Evolutionary conservation across 257 asterid genomes (phyloP).

Genomic region (Gardenia jasminoides): DNA sequence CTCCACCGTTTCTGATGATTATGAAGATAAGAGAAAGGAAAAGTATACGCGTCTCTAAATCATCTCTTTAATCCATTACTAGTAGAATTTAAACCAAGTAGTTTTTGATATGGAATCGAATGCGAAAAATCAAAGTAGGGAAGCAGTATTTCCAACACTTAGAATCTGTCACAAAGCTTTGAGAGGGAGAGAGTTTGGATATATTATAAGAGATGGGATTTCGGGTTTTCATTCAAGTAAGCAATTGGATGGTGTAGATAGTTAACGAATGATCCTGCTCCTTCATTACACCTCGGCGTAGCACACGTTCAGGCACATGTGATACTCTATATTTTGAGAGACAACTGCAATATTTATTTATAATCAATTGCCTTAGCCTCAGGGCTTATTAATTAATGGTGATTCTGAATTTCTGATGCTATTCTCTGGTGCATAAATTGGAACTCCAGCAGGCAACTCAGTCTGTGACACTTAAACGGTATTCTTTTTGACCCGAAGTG

Average conservation of each 20-base stretch:
- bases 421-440: background rate
- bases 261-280: background rate
- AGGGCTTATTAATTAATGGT: background rate
- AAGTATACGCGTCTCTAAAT: background rate
- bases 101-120: background rate
- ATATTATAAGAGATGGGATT: slow-evolving; percentile 3
- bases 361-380: background rate
- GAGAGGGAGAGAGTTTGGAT: background rate
- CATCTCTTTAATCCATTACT: background rate
- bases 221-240: background rate
- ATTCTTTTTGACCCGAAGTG: background rate
- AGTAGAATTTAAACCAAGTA: background rate
- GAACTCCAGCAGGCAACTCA: background rate
- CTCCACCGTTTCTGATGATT: background rate
- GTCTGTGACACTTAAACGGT: background rate
- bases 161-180: background rate
- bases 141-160: background rate
- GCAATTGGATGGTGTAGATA: background rate
- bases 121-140: background rate
- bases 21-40: background rate
- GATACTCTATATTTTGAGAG: background rate
- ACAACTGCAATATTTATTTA: background rate
- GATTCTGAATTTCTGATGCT: too few relatives aligned
- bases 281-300: slow-evolving; percentile 21
- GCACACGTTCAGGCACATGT: slow-evolving; percentile 32